Conservation (phyloP, 1,284 basidiomycete species). For the Hortiboletus rubellus region DNA sequence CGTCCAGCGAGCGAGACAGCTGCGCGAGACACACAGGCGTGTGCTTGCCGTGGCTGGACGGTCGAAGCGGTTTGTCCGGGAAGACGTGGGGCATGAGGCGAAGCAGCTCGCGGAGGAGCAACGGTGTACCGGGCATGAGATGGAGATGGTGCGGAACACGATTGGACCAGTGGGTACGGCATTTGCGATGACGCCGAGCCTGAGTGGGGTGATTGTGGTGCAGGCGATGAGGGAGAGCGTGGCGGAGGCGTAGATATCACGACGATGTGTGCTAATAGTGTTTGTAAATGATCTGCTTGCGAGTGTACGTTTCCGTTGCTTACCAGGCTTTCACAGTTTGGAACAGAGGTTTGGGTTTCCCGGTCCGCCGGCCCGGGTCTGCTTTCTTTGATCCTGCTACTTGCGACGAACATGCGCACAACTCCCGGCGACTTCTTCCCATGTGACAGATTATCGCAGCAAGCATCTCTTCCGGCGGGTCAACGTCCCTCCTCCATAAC, state of each 20-base stretch:
- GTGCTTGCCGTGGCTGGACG: conserved; percentile 71
- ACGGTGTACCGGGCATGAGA: conserved; percentile 39
- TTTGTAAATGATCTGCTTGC: no score
- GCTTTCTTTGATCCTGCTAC: no score
- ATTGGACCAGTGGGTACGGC: conserved; percentile 75
- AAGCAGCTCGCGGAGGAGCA: conserved; percentile 50
- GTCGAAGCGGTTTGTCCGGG: conserved; percentile 65
- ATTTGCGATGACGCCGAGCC: conserved; percentile 45
- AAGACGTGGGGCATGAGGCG: conserved; percentile 60
- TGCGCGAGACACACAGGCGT: conserved; percentile 30
- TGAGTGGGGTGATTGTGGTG: conserved; percentile 29
- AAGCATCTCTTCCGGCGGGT: no score
- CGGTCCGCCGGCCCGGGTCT: conserved; percentile 10
- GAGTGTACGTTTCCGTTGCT: no score
- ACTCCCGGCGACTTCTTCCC: no score
- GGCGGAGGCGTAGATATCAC: conserved; percentile 3
- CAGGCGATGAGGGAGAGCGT: conserved; percentile 18
- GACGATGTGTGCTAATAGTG: no score
- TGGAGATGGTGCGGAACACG: conserved; percentile 59
- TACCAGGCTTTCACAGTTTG: no score
- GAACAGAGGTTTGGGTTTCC: neutral
- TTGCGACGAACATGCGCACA: no score
- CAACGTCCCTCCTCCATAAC: no score
- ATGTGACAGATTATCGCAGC: no score
- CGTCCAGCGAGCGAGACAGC: conserved; percentile 42